A percentile compares a stretch with the other conserved stretches of the same genome.
Conservation (phyloP, 208 protist genomes). For the Crithidia fasciculata region DNA sequence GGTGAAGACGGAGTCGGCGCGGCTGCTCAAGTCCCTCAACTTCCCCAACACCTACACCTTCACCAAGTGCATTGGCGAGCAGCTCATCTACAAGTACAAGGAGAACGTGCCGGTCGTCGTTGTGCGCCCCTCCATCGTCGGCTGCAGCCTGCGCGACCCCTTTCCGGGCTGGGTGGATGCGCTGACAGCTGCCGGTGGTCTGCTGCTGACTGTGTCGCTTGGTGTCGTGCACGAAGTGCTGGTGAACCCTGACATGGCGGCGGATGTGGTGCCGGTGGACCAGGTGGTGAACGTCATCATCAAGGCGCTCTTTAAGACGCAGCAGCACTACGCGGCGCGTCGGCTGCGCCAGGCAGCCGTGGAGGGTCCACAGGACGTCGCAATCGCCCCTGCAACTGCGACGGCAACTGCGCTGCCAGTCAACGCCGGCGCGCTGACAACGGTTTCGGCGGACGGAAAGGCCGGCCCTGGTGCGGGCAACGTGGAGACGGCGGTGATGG, state of each 20-base stretch:
- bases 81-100: constrained; percentile 61
- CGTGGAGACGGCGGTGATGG: constrained; percentile 11
- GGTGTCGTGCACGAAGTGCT: constrained; percentile 17
- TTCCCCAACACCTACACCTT: constrained; percentile 93
- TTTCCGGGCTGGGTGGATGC: constrained; percentile 88
- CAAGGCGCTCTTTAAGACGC: constrained; percentile 84
- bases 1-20: constrained; percentile 36
- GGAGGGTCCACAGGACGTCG: neutral
- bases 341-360: constrained; percentile 18
- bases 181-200: constrained; percentile 76
- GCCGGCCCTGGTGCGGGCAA: constrained; percentile 4
- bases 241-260: constrained; percentile 41
- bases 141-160: constrained; percentile 73
- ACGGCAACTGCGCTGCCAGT: constrained; percentile 9
- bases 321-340: constrained; percentile 42
- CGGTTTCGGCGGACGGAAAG: constrained; percentile 6
- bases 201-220: constrained; percentile 62
- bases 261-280: constrained; percentile 88
- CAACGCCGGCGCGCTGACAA: too few species aligned
- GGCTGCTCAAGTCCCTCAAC: constrained; percentile 61
- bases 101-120: constrained; percentile 71
- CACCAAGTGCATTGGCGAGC: constrained; percentile 89
- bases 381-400: neutral
- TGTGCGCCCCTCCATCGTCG: constrained; percentile 90
- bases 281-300: constrained; percentile 81